Percentiles rank a stretch among this genome's conserved stretches.
Evolutionary conservation across 768 basidiomycete genomes (phyloP).

Genomic region (Boletus sensibilis): DNA sequence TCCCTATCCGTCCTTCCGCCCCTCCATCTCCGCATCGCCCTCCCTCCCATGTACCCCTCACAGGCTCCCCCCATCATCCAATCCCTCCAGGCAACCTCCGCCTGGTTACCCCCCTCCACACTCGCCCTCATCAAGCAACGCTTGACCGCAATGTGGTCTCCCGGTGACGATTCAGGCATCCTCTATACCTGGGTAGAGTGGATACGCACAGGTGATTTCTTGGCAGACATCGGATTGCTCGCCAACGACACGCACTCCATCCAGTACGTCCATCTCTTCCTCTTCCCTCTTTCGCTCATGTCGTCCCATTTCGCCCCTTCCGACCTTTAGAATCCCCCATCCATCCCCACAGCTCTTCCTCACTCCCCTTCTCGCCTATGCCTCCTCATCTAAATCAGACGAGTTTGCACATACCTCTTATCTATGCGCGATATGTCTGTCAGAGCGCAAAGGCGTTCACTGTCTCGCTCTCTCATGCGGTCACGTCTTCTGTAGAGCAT

Average conservation of each 20-base stretch:
- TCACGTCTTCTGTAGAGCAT: constrained; percentile 84
- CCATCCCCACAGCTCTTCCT: constrained; percentile 54
- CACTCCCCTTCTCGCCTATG: constrained; percentile 47
- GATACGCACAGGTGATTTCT: constrained; percentile 65
- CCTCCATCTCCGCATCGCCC: constrained; percentile 52
- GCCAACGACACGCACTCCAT: constrained; percentile 33
- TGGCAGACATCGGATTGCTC: constrained; percentile 44
- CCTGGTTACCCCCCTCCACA: constrained; percentile 51
- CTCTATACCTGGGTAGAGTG: constrained; percentile 74
- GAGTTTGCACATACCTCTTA: constrained; percentile 66
- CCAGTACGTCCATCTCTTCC: constrained; percentile 16
- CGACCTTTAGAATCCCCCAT: constrained; percentile 42
- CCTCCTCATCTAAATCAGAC: constrained; percentile 44
- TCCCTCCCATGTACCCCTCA: constrained; percentile 58
- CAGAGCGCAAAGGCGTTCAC: constrained; percentile 67
- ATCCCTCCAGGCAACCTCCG: constrained; percentile 53
- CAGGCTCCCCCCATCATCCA: constrained; percentile 50
- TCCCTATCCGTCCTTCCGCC: constrained; percentile 60
- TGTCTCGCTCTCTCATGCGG: constrained; percentile 69
- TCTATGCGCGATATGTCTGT: constrained; percentile 75
- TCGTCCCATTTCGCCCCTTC: constrained; percentile 1
- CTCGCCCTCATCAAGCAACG: constrained; percentile 36
- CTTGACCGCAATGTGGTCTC: constrained; percentile 56
- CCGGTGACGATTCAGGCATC: constrained; percentile 48
- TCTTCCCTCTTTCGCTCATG: constrained; percentile 32